Percentiles rank a stretch among this genome's conserved stretches.
phyloP scores from a whole-genome alignment of 148 eudicot genomes.

The Cornus controversa region DNA sequence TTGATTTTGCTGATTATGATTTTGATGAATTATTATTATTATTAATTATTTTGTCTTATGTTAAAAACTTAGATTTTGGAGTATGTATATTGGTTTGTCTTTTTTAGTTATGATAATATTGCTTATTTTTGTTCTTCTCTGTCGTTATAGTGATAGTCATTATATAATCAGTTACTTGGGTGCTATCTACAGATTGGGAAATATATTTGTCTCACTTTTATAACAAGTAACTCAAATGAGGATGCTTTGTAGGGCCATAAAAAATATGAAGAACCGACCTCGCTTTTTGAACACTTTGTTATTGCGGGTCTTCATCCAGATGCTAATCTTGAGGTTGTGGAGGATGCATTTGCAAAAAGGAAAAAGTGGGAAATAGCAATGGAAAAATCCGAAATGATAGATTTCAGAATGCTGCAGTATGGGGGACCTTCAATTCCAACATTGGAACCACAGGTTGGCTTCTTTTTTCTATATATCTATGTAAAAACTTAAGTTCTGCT shows the following conservation, averaged over 20 bases:
- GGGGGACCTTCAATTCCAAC: conserved; percentile 52
- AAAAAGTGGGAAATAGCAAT: conserved; percentile 67
- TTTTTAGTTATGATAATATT: neutral
- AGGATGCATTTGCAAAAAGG: conserved; percentile 71
- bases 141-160: neutral
- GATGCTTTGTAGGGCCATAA: conserved; percentile 54
- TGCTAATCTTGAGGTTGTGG: conserved; percentile 77
- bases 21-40: too few relatives aligned
- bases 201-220: neutral
- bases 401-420: conserved; percentile 34
- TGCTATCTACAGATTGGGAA: neutral
- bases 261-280: conserved; percentile 72
- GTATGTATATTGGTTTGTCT: neutral
- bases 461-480: neutral
- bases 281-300: conserved; percentile 86
- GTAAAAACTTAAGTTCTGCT: neutral
- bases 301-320: conserved; percentile 87
- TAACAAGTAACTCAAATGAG: conserved; percentile 15
- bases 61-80: neutral
- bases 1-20: too few relatives aligned
- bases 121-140: neutral
- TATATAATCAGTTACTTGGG: neutral
- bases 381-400: conserved; percentile 34
- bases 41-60: too few relatives aligned
- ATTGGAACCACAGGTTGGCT: conserved; percentile 83